Conservation (phyloP, 306 rosid genomes). For the Cicer chorassanicum region DNA sequence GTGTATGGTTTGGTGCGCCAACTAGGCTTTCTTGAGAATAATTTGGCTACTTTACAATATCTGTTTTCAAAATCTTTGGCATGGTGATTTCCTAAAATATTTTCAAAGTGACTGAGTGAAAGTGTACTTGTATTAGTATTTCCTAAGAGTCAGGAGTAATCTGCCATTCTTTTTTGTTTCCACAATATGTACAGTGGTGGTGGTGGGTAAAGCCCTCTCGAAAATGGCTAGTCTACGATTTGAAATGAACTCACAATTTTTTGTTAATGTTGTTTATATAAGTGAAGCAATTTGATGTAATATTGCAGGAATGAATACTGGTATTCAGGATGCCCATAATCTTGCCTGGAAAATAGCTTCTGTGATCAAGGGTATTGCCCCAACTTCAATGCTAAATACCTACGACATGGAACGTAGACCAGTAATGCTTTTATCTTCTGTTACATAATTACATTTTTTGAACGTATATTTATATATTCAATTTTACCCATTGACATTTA, state of each 20-base stretch:
- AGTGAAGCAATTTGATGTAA: conserved; percentile 36
- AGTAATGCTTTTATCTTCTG: conserved; percentile 59
- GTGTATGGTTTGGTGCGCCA: conserved; percentile 27
- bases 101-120: conserved; percentile 25
- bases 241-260: not conserved
- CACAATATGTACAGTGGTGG: not conserved
- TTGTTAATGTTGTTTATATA: conserved; percentile 5
- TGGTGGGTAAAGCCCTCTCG: conserved; percentile 4
- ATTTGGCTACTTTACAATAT: not conserved
- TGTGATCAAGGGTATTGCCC: conserved; percentile 75
- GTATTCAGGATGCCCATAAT: conserved; percentile 95
- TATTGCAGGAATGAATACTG: conserved; percentile 96
- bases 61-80: conserved; percentile 4
- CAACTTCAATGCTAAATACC: conserved; percentile 70
- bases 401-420: conserved; percentile 86
- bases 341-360: conserved; percentile 98
- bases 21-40: conserved; percentile 3
- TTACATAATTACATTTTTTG: conserved; percentile 33
- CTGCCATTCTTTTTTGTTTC: not conserved
- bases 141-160: conserved; percentile 2
- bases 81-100: conserved; percentile 1
- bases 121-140: not conserved
- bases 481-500: conserved; percentile 35
- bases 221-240: not conserved
- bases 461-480: conserved; percentile 6